phyloP scores from a whole-genome alignment of 495 filamentous ascomycete species.

The Extremus antarcticus region DNA sequence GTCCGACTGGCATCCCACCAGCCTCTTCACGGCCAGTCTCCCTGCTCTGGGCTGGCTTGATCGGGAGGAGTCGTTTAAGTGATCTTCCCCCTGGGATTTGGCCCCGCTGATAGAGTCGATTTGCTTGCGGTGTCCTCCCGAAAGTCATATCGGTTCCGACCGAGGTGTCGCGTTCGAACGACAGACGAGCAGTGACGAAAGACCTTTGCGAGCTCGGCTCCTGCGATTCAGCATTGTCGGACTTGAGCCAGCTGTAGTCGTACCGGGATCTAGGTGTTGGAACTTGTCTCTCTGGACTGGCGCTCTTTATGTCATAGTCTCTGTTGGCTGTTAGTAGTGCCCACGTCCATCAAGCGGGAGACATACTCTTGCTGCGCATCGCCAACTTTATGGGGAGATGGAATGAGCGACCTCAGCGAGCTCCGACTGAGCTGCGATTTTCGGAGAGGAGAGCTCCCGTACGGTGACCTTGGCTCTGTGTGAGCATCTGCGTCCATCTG shows the following conservation, averaged over 20 bases:
- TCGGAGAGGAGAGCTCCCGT: too few relatives aligned
- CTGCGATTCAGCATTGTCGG: not conserved
- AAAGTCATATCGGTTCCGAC: not conserved
- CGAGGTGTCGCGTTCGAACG: not conserved
- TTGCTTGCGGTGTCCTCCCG: not conserved
- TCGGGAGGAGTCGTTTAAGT: too few relatives aligned
- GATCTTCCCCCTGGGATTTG: too few relatives aligned
- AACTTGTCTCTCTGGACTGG: not conserved
- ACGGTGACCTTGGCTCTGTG: too few relatives aligned
- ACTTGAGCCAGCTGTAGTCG: not conserved
- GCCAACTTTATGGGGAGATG: too few relatives aligned
- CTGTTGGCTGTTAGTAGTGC: not conserved
- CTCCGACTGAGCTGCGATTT: too few relatives aligned
- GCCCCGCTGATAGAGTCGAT: too few relatives aligned
- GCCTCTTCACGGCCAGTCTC: too few relatives aligned
- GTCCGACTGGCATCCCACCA: too few relatives aligned
- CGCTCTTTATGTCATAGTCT: not conserved
- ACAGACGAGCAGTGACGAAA: not conserved
- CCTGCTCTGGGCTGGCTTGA: too few relatives aligned
- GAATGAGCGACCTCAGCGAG: too few relatives aligned
- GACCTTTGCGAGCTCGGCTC: not conserved
- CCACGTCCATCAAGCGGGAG: not conserved
- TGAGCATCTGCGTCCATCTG: too few relatives aligned
- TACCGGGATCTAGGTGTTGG: not conserved
- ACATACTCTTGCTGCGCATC: not conserved